Percentiles rank a stretch among this genome's conserved stretches.
These are phyloP conservation scores for Boletus rubroflammeus DNA, from an alignment of 768 basidiomycete genomes.

Conservation along the genomic window DNA sequence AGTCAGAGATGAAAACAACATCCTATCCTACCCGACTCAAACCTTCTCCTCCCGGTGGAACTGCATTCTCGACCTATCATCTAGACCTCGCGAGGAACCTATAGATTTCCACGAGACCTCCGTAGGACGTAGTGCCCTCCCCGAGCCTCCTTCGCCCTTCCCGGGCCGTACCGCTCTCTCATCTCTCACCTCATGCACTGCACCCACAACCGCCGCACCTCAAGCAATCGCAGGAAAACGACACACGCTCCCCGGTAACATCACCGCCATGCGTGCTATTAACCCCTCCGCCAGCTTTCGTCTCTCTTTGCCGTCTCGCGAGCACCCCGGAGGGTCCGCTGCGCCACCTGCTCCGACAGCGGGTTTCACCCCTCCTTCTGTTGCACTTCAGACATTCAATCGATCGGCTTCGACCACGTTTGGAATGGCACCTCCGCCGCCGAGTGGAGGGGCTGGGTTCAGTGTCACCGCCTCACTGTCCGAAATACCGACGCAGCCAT, in stretches of 20 bases:
- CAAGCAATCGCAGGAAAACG: slow-evolving; percentile 56
- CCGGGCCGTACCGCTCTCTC: slow-evolving; percentile 39
- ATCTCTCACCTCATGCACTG: slow-evolving; percentile 27
- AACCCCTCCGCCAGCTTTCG: slow-evolving; percentile 17
- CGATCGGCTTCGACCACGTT: slow-evolving; percentile 28
- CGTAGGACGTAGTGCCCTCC: slow-evolving; percentile 44
- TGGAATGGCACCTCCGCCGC: slow-evolving; percentile 35
- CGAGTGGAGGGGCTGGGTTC: slow-evolving; percentile 14
- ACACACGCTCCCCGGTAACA: slow-evolving; percentile 43
- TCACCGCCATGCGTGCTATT: slow-evolving; percentile 31
- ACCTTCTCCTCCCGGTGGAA: slow-evolving; percentile 88
- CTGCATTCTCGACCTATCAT: slow-evolving; percentile 76
- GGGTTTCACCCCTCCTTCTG: slow-evolving; percentile 34
- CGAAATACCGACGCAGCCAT: slow-evolving; percentile 15
- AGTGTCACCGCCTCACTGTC: slow-evolving; percentile 5
- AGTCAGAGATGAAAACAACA: slow-evolving; percentile 14
- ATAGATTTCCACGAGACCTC: slow-evolving; percentile 12
- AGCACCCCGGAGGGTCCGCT: slow-evolving; percentile 19
- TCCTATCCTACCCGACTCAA: slow-evolving; percentile 55
- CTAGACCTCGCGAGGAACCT: slow-evolving; percentile 27
- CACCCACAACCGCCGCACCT: slow-evolving; percentile 16
- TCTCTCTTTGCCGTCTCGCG: slow-evolving; percentile 28
- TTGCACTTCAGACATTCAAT: slow-evolving; percentile 32
- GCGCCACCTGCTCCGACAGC: background rate
- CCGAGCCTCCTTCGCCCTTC: slow-evolving; percentile 80